Base-by-base conservation (phyloP, 2,329 filamentous ascomycete species). In the Ampelomyces quisqualis region DNA sequence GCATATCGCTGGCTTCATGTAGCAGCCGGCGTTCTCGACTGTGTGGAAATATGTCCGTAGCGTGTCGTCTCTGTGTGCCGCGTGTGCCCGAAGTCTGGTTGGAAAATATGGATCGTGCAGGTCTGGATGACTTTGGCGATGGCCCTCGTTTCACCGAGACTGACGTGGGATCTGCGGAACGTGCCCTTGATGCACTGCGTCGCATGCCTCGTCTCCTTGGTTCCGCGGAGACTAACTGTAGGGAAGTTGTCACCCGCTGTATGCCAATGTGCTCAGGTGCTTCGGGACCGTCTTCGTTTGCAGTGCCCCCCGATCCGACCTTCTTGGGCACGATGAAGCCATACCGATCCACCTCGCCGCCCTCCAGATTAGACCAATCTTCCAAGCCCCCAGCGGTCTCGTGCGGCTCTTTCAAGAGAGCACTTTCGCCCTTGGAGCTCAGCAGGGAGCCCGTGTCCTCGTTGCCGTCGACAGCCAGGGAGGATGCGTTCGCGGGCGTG, bases 1-100 rank as follows among this genome's bases (percentile, higher is more conserved):
- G 76, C 81, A 85, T 85, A 54, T 84, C 79, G 40, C 73, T 75
- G 3, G 81, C 81, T 54, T 82, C 79, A 23, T 81, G 79, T 46
- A 80, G 70, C 23, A 77, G 62, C 33, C 77, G 73, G 14, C 77
- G 74, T 43, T 78, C 74, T 49, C 71, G 71, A 45, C 77, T 79
- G 50, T 77, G 72, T 4, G 76, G 77, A 14, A 78, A 63, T 40
- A 66, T 70, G 48, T 80, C 80, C 5, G 77, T 64, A 10, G 76
- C 75, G 36, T 75, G 73, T 26, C 79, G 74, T 28, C 36, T 69
- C 28, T 68, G 62, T 51, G 52, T 62, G 48, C 48, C 53, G 38
- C 54, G 55, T 32, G 73, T 70, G 56, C 73, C 73, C 55, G 70
- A 72, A 9, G 62, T 70, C 20, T 51, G 54, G 34, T 53, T 61